phyloP scores from a whole-genome alignment of 768 basidiomycete species.

The Boletus bicolor region DNA sequence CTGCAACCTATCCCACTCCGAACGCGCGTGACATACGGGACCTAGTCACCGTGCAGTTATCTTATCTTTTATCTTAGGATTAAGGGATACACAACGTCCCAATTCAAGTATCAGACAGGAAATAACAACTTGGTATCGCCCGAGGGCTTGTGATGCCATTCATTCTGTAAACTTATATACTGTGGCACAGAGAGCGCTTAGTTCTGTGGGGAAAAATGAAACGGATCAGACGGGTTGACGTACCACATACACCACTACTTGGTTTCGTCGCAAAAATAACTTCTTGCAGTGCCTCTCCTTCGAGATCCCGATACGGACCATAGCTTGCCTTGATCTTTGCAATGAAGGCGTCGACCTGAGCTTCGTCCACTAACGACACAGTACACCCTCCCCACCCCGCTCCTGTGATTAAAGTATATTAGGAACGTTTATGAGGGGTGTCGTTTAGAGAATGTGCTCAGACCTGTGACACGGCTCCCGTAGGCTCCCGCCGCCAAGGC shows the following conservation, averaged over 20 bases:
- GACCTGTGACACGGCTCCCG: constrained; percentile 83
- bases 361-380: constrained; percentile 72
- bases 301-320: constrained; percentile 57
- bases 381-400: constrained; percentile 94
- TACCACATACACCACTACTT: constrained; percentile 79
- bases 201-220: background rate
- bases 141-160: background rate
- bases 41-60: background rate
- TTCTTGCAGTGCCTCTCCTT: constrained; percentile 55
- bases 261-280: constrained; percentile 83
- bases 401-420: constrained; percentile 37
- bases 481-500: constrained; percentile 70
- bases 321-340: constrained; percentile 57
- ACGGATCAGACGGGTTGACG: constrained; percentile 27
- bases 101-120: background rate
- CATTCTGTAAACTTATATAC: constrained; percentile 31
- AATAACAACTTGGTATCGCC: background rate
- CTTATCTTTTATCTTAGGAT: constrained; percentile 1
- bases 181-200: background rate
- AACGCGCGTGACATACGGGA: background rate
- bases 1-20: background rate
- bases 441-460: background rate
- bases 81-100: background rate
- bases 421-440: background rate
- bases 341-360: constrained; percentile 62